Percentiles rank a stretch among this genome's conserved stretches.
Conservation (phyloP, 495 filamentous ascomycete species). For the Paragyromitra xinjiangensis region DNA sequence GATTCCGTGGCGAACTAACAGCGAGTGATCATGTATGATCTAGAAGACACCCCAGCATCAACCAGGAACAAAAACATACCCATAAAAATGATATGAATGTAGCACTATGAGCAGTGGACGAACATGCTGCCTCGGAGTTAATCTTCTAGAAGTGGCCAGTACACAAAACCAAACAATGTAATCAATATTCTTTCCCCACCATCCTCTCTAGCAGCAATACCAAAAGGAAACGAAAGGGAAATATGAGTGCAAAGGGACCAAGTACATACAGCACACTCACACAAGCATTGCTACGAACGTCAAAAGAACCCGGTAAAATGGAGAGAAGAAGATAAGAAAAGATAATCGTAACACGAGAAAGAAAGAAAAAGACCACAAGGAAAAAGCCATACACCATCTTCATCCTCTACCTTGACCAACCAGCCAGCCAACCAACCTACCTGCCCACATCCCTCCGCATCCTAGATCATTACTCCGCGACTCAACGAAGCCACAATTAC, state of each 20-base stretch:
- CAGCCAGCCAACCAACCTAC: not conserved
- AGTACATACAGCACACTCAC: not conserved
- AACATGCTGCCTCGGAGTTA: no score
- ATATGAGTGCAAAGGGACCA: not conserved
- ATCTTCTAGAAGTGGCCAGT: no score
- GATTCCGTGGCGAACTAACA: no score
- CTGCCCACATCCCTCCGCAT: not conserved
- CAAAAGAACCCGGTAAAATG: not conserved
- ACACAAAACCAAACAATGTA: no score
- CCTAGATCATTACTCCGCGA: conserved; percentile 6
- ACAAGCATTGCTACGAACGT: conserved; percentile 1
- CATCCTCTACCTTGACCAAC: not conserved
- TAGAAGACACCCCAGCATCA: no score
- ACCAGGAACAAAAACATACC: no score
- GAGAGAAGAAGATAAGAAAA: not conserved
- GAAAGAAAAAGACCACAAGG: not conserved
- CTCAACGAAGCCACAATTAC: not conserved
- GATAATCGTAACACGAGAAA: not conserved
- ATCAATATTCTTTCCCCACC: not conserved
- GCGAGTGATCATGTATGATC: no score
- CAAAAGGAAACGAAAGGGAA: not conserved
- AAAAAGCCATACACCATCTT: not conserved
- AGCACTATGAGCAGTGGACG: no score
- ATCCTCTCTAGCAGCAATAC: not conserved
- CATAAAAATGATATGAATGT: no score